phyloP scores from a whole-genome alignment of 805 yeast species.

The Novakomyces olei region DNA sequence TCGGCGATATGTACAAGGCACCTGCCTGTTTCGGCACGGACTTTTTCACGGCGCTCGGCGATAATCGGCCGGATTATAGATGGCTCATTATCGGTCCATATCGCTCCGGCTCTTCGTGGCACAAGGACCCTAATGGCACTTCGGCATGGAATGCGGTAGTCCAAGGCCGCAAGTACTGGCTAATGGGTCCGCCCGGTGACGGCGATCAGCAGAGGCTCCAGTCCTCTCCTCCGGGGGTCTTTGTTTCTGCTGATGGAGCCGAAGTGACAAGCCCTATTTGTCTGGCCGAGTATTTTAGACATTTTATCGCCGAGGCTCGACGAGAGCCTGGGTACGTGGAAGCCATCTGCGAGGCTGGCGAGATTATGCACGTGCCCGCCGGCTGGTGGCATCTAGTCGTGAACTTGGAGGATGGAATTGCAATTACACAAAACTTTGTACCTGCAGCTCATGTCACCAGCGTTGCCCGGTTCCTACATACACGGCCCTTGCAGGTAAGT shows the following conservation, averaged over 20 bases:
- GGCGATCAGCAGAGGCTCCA: too few relatives aligned
- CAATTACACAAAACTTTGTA: constrained; percentile 74
- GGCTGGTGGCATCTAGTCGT: constrained; percentile 96
- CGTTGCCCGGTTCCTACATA: constrained; percentile 44
- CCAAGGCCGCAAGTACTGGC: constrained; percentile 61
- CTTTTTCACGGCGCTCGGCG: constrained; percentile 32
- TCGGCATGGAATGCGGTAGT: constrained; percentile 76
- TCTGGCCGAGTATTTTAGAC: constrained; percentile 77
- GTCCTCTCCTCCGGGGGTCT: constrained; percentile 73
- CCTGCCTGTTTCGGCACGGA: constrained; percentile 11
- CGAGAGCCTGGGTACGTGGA: constrained; percentile 27
- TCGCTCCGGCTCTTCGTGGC: constrained; percentile 73
- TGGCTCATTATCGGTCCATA: constrained; percentile 77
- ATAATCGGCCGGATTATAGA: constrained; percentile 58
- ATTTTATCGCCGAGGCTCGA: constrained; percentile 47
- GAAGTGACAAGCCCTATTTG: constrained; percentile 88
- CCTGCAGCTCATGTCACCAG: constrained; percentile 36
- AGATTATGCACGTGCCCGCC: constrained; percentile 74
- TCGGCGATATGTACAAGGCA: constrained; percentile 28
- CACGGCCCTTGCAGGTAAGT: constrained; percentile 47
- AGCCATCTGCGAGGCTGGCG: constrained; percentile 61
- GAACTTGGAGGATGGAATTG: constrained; percentile 58
- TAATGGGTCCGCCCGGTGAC: constrained; percentile 63
- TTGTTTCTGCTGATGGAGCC: constrained; percentile 41
- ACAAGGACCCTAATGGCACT: constrained; percentile 78